phyloP scores from a whole-genome alignment of 202 grass and related monocot genomes.

The Saccharum hybrid region DNA sequence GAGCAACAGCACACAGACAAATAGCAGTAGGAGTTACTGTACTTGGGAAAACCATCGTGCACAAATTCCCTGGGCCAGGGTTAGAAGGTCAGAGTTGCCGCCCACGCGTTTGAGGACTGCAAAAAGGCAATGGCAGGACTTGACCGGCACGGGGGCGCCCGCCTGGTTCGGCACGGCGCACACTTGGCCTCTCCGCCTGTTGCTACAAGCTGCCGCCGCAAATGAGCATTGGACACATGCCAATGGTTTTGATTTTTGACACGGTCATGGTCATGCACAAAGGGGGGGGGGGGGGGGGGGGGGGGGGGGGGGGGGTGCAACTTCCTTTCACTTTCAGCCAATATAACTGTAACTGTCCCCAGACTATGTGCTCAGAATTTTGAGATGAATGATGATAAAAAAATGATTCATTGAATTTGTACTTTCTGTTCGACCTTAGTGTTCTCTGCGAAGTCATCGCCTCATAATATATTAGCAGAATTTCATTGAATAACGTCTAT shows the following conservation, averaged over 20 bases:
- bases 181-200: slow-evolving; percentile 10
- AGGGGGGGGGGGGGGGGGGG: neutral
- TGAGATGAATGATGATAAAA: neutral
- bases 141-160: neutral
- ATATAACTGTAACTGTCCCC: neutral
- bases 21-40: neutral
- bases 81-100: neutral
- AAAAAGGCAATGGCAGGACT: slow-evolving; percentile 2
- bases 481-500: neutral
- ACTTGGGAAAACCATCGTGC: neutral
- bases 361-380: slow-evolving; percentile 9
- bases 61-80: neutral
- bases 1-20: neutral
- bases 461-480: neutral
- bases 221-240: neutral
- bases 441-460: neutral
- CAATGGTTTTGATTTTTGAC: slow-evolving; percentile 42
- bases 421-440: neutral
- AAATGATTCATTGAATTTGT: neutral
- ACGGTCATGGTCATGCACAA: neutral
- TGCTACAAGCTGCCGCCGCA: neutral
- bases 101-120: slow-evolving; percentile 4
- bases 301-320: too few relatives aligned
- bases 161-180: slow-evolving; percentile 7
- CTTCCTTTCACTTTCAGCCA: slow-evolving; percentile 1